Evolutionary conservation across 2,329 filamentous ascomycete species (phyloP).

Genomic region (Hymenoscyphus scutula): DNA sequence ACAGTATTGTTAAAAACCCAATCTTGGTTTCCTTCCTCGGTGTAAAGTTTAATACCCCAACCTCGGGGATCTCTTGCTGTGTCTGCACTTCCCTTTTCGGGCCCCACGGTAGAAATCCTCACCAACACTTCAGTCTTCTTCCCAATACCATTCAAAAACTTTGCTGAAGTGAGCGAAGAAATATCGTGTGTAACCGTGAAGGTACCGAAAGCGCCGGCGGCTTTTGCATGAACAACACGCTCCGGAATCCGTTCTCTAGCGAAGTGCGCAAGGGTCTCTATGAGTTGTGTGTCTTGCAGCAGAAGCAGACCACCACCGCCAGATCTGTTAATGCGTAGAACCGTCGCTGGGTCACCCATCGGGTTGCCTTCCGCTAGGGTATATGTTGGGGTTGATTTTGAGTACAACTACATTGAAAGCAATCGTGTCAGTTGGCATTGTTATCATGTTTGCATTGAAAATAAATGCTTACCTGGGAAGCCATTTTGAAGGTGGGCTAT

Average conservation of each 20-base stretch:
- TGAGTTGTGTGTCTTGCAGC: slow-evolving; percentile 63
- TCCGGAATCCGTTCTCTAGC: slow-evolving; percentile 50
- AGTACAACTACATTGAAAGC: slow-evolving; percentile 8
- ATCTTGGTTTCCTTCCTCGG: slow-evolving; percentile 51
- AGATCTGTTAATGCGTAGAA: slow-evolving; percentile 17
- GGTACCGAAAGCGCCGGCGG: slow-evolving; percentile 40
- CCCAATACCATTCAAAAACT: slow-evolving; percentile 51
- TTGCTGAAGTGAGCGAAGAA: slow-evolving; percentile 52
- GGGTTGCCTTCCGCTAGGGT: slow-evolving; percentile 33
- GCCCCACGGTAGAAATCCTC: slow-evolving; percentile 47
- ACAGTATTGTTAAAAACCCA: slow-evolving; percentile 44
- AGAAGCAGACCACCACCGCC: slow-evolving; percentile 49
- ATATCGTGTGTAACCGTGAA: slow-evolving; percentile 62
- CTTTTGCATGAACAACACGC: slow-evolving; percentile 63
- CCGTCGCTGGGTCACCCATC: slow-evolving; percentile 16
- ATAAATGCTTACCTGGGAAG: slow-evolving; percentile 15
- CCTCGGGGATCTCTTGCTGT: slow-evolving; percentile 48
- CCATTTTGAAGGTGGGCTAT: slow-evolving; percentile 8
- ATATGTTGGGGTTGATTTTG: slow-evolving; percentile 24
- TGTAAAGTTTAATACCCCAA: slow-evolving; percentile 51
- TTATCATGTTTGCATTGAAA: not conserved
- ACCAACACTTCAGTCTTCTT: slow-evolving; percentile 51
- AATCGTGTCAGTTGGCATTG: not conserved
- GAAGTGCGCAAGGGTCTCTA: slow-evolving; percentile 57
- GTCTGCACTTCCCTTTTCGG: slow-evolving; percentile 46